Conservation (phyloP, 805 yeast species). For the Wickerhamiella musiphila region DNA sequence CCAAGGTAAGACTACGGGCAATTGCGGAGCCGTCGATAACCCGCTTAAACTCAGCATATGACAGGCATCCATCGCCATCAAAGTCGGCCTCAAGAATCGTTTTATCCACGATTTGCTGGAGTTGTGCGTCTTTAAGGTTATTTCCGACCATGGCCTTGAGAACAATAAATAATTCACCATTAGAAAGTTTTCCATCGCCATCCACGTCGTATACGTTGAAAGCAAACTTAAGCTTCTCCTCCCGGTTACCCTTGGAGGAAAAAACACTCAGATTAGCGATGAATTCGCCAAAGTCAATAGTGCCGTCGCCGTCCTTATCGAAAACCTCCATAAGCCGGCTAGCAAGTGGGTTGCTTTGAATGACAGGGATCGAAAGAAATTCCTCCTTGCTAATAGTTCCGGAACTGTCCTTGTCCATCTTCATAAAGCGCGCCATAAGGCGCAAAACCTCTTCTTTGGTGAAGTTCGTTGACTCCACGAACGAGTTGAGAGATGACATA, state of each 20-base stretch:
- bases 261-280: constrained; percentile 74
- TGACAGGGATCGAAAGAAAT: constrained; percentile 84
- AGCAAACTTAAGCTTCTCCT: constrained; percentile 74
- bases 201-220: constrained; percentile 92
- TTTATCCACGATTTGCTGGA: constrained; percentile 94
- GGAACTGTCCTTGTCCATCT: constrained; percentile 78
- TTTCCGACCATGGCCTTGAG: constrained; percentile 94
- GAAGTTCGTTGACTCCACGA: constrained; percentile 26
- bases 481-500: constrained; percentile 14
- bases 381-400: constrained; percentile 87
- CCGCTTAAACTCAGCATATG: constrained; percentile 70
- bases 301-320: constrained; percentile 84
- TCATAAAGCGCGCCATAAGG: constrained; percentile 82
- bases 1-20: constrained; percentile 22
- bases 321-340: constrained; percentile 81
- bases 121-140: constrained; percentile 66
- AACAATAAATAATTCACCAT: constrained; percentile 85
- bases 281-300: constrained; percentile 90
- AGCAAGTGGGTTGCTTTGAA: constrained; percentile 78
- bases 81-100: constrained; percentile 84
- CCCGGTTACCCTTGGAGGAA: constrained; percentile 62
- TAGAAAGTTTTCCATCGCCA: constrained; percentile 83
- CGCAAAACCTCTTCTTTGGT: constrained; percentile 85
- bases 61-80: constrained; percentile 74
- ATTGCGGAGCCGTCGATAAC: constrained; percentile 23